Base-by-base conservation (phyloP, 2,329 filamentous ascomycete genomes). In the Aspergillus ochraceus region DNA sequence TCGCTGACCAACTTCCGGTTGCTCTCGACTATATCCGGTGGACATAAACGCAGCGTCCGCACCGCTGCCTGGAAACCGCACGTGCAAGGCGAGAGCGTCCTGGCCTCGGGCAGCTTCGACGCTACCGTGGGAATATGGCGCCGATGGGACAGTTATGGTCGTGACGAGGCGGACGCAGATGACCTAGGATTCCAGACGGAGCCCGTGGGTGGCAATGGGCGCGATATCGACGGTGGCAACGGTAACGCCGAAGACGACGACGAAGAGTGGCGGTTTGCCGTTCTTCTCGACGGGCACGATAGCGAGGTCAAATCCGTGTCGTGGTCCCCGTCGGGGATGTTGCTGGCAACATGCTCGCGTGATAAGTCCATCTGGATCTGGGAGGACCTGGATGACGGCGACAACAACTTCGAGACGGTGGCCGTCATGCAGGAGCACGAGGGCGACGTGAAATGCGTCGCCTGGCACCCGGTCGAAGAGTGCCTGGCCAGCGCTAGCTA, bases 311-410 rank as follows among this genome's bases (percentile, higher is more conserved):
- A 99, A 77, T 88, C 85, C 30, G 86, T 96, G 12, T 85, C 90
- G 20, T 81, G 79, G 76, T 77, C 76, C 0, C 69, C 78, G 3
- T 76, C 81, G 90, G 97, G 81, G 82, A 94, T 63, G 83, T 86
- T 92, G 68, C 84, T 99, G 4, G 95, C 95, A 6, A 97, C 93
- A 0, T 97, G 93, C 76, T 90, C 88, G 55, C 85, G 95, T 52
- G 95, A 99, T 75, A 98, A 98, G 80, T 90, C 87, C 17, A 91
- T 98, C 19, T 99, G 95, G 95, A 91, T 99, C 68, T 99, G 95
- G 95, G 95, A 99, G 77, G 95, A 98, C 74, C 85, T 97, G 56
- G 79, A 80, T 57, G 89, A 90, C 66, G 90, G 89, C 17, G 93
- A 96, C 57, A 94, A 97, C 74, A 95, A 98, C 74, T 98, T 93